phyloP scores from a whole-genome alignment of 2,329 filamentous ascomycete species.

The Stachybotrys chartarum region DNA sequence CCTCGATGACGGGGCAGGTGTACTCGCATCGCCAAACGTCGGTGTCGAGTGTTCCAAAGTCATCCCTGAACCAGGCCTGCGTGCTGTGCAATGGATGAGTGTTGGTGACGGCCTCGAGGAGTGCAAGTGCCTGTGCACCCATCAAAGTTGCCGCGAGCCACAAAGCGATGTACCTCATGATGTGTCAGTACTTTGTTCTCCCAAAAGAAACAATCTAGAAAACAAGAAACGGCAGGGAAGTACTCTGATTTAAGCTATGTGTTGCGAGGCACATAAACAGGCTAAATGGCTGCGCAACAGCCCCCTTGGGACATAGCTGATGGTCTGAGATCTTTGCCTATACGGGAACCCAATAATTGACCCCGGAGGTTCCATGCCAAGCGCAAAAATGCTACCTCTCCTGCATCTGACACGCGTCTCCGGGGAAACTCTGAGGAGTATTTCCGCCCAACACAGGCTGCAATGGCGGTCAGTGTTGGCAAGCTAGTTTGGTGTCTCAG shows the following conservation, averaged over 20 bases:
- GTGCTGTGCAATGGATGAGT: background rate
- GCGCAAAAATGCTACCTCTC: background rate
- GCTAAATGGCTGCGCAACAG: background rate
- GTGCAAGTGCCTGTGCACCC: background rate
- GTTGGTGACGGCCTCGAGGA: background rate
- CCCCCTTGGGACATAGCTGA: no score
- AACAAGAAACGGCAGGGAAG: no score
- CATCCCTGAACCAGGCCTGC: conserved; percentile 4
- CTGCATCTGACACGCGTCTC: background rate
- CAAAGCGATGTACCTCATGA: no score
- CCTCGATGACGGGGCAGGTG: conserved; percentile 9
- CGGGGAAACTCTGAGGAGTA: no score
- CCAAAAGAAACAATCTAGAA: no score
- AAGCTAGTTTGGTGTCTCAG: no score
- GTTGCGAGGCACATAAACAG: background rate
- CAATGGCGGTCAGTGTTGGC: background rate
- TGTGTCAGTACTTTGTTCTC: no score
- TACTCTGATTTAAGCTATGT: no score
- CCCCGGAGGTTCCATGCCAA: background rate
- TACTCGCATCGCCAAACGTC: conserved; percentile 9
- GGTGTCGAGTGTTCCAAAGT: conserved; percentile 7
- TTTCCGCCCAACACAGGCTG: no score
- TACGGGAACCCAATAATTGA: background rate
- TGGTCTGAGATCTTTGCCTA: background rate
- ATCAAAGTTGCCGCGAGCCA: background rate